A percentile compares a stretch with the other conserved stretches of the same genome.
Conservation (phyloP, 2,329 filamentous ascomycete species). For the Epichloe gansuensis region DNA sequence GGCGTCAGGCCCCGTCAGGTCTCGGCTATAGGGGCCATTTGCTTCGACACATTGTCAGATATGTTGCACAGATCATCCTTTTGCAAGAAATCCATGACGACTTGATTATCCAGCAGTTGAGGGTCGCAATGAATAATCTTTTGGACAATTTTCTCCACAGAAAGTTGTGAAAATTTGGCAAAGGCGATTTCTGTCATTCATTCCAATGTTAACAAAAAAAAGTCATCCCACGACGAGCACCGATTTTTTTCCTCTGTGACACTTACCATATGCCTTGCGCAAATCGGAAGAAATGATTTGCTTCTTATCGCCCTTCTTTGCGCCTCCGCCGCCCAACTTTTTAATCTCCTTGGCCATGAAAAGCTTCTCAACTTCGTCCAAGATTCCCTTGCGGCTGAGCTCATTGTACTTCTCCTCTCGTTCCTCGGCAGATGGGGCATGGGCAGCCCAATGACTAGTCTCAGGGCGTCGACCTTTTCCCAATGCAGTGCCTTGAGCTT, state of each 20-base stretch:
- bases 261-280: slow-evolving; percentile 69
- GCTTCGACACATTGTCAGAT: slow-evolving; percentile 78
- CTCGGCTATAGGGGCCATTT: slow-evolving; percentile 89
- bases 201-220: not conserved
- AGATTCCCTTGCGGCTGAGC: slow-evolving; percentile 82
- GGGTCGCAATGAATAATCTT: slow-evolving; percentile 94
- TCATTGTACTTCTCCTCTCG: slow-evolving; percentile 95
- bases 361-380: slow-evolving; percentile 94
- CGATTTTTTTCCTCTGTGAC: not conserved
- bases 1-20: slow-evolving; percentile 86
- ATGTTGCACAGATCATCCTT: slow-evolving; percentile 88
- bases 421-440: slow-evolving; percentile 73
- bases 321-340: slow-evolving; percentile 56
- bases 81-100: slow-evolving; percentile 94
- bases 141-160: slow-evolving; percentile 74
- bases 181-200: slow-evolving; percentile 61
- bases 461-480: slow-evolving; percentile 93
- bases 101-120: slow-evolving; percentile 75
- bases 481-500: slow-evolving; percentile 99
- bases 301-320: slow-evolving; percentile 90
- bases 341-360: slow-evolving; percentile 98
- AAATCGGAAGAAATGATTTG: slow-evolving; percentile 88
- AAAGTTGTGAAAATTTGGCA: slow-evolving; percentile 78
- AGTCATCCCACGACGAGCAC: not conserved
- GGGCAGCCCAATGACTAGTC: slow-evolving; percentile 84